Percentiles rank a stretch among this genome's conserved stretches.
Conservation (phyloP, 495 filamentous ascomycete species). For the Penicillium parvum region DNA sequence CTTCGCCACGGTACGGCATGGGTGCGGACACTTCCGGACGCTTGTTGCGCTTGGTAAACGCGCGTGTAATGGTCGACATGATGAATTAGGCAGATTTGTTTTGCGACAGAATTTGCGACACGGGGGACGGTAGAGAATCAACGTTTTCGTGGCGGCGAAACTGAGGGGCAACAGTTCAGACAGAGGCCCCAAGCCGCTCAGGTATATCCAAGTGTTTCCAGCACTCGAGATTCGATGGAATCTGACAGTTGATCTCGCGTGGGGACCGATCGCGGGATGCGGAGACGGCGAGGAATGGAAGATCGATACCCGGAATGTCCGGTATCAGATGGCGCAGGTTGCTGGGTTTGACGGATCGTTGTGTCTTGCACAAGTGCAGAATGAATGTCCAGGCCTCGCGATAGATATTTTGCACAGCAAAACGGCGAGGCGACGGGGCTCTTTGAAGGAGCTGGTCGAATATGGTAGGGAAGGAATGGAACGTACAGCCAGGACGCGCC, state of each 20-base stretch:
- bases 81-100: conserved; percentile 12
- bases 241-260: conserved; percentile 20
- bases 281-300: conserved; percentile 28
- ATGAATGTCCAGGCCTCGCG: conserved; percentile 20
- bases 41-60: conserved; percentile 60
- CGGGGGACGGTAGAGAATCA: conserved; percentile 4
- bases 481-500: conserved; percentile 42
- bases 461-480: conserved; percentile 28
- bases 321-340: conserved; percentile 24
- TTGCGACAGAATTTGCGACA: conserved; percentile 1
- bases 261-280: conserved; percentile 33
- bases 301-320: conserved; percentile 31
- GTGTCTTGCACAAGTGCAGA: conserved; percentile 19
- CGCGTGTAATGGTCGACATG: conserved; percentile 55
- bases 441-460: conserved; percentile 21
- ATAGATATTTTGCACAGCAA: conserved; percentile 27
- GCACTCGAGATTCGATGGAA: conserved; percentile 1
- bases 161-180: not conserved
- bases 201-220: not conserved
- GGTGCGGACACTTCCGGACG: conserved; percentile 45
- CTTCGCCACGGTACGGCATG: conserved; percentile 45
- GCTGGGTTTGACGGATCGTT: conserved; percentile 5
- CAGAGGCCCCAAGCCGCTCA: not conserved
- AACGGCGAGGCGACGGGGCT: conserved; percentile 14
- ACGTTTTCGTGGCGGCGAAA: not conserved